phyloP scores from a whole-genome alignment of 306 rosid genomes.

The Clitoria ternatea region DNA sequence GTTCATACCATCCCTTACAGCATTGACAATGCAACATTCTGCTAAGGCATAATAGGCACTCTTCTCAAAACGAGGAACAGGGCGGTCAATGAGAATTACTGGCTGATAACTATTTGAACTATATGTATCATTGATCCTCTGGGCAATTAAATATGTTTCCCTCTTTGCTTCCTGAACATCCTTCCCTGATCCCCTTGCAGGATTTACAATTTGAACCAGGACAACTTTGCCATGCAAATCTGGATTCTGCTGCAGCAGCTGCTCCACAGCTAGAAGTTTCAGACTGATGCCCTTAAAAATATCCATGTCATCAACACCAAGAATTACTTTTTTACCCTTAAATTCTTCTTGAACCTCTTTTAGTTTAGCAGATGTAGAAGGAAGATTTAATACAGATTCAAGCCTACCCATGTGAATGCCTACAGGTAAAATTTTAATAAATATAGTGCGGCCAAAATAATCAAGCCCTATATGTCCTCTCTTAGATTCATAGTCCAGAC shows the following conservation, averaged over 20 bases:
- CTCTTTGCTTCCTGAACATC: constrained; percentile 73
- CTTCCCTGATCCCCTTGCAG: constrained; percentile 84
- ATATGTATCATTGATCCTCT: constrained; percentile 57
- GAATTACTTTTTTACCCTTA: constrained; percentile 51
- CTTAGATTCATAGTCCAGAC: constrained; percentile 83
- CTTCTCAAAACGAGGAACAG: constrained; percentile 74
- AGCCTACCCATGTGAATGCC: constrained; percentile 89
- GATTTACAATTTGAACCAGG: constrained; percentile 79
- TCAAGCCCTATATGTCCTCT: constrained; percentile 91
- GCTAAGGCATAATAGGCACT: constrained; percentile 77
- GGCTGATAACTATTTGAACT: constrained; percentile 60
- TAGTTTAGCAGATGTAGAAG: constrained; percentile 54
- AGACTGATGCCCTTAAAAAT: constrained; percentile 81
- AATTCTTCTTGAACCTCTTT: constrained; percentile 66
- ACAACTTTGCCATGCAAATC: constrained; percentile 56
- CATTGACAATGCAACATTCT: constrained; percentile 86
- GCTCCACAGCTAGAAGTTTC: constrained; percentile 74
- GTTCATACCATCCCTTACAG: constrained; percentile 88
- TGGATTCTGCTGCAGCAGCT: constrained; percentile 63
- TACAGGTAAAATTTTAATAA: constrained; percentile 78
- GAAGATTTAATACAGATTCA: constrained; percentile 63
- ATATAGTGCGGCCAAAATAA: constrained; percentile 80
- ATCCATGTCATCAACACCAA: constrained; percentile 87
- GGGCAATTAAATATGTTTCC: constrained; percentile 55
- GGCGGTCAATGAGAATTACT: constrained; percentile 66